These are phyloP conservation scores for Thelonectria olida DNA, from an alignment of 2,329 filamentous ascomycete species.

Conservation along the genomic window DNA sequence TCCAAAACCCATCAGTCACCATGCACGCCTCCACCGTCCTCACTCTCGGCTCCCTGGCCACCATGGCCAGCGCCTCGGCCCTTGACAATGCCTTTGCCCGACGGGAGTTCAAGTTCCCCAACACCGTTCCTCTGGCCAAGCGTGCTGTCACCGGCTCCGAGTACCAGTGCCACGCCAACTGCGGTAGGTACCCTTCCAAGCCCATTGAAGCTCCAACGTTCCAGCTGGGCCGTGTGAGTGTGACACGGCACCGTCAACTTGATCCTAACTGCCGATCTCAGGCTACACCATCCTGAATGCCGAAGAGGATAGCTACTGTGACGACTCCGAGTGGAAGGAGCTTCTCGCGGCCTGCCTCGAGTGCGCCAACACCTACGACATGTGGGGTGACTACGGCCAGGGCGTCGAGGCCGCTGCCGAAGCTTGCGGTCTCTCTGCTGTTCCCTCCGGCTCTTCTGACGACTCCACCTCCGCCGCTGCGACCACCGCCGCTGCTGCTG, in stretches of 20 bases:
- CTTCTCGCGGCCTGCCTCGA: slow-evolving; percentile 55
- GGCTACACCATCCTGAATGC: slow-evolving; percentile 43
- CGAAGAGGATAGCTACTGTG: slow-evolving; percentile 41
- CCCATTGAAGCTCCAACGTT: too few relatives aligned
- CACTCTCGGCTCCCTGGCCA: slow-evolving; percentile 42
- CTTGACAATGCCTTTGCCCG: slow-evolving; percentile 24
- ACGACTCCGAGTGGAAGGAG: slow-evolving; percentile 49
- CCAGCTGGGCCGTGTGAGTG: too few relatives aligned
- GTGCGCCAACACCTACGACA: slow-evolving; percentile 53
- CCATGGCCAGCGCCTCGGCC: slow-evolving; percentile 34
- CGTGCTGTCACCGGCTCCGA: slow-evolving; percentile 51
- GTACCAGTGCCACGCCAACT: slow-evolving; percentile 61
- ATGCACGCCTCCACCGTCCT: slow-evolving; percentile 42
- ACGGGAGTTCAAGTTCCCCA: slow-evolving; percentile 41
- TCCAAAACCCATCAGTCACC: slow-evolving; percentile 9
- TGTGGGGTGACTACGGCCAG: slow-evolving; percentile 55
- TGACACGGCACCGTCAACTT: background rate
- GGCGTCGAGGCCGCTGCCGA: slow-evolving; percentile 49
- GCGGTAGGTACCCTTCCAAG: slow-evolving; percentile 52
- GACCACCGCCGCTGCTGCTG: slow-evolving; percentile 6
- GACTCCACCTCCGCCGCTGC: slow-evolving; percentile 17
- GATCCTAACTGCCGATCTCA: slow-evolving; percentile 9
- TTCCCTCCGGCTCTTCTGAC: slow-evolving; percentile 28
- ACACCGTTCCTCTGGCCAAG: slow-evolving; percentile 46
- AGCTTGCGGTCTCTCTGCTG: slow-evolving; percentile 45